Evolutionary conservation across 2,329 filamentous ascomycete species (phyloP), one percentile per base, ranked within the genome.

Genomic region (Samsoniella hepiali): DNA sequence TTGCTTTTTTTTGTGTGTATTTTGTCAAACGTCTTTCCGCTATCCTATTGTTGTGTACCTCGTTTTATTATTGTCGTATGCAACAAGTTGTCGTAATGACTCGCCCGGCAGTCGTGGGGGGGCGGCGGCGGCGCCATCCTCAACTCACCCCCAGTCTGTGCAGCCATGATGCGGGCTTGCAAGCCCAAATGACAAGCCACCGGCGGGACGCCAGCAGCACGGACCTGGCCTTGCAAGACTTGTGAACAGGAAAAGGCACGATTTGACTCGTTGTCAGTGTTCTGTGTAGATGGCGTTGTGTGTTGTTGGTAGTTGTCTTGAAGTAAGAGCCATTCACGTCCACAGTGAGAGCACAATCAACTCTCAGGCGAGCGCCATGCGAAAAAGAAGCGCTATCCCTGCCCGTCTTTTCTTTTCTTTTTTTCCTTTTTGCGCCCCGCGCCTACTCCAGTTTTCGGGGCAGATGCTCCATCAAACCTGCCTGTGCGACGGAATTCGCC

Each of bases 131-230:
- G 49, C 17, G 9, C 3, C 34, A 51, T 54, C 34, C 51, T 27
- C n/a, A 17, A 11, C 32, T 17, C 8, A 10, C 38, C 38, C 36
- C 36, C 13, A 15, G 29, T 27, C 34, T n/a, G 8, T 32, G n/a
- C 27, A 32, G n/a, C 54, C 32, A 58, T 47, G 55, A 47, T 58
- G 42, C 22, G 32, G 44, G 56, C 42, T 13, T 49, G 42, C 42
- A 44, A 58, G 53, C 53, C 36, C 27, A 17, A 27, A 22, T n/a
- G 34, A 54, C 34, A 36, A 58, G 58, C 58, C 58, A 60, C 58
- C 47, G 36, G 58, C 58, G 58, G 58, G 45, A 60, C 58, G 58
- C 36, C 58, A n/a, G 47, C 34, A 60, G 58, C 45, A 53, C 58
- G 44, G 58, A 60, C 58, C 47, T 27, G 27, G 44, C 36, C 32